A percentile compares a stretch with the other conserved stretches of the same genome.
Conservation (phyloP, 495 filamentous ascomycete genomes). For the Neurospora sp. region DNA sequence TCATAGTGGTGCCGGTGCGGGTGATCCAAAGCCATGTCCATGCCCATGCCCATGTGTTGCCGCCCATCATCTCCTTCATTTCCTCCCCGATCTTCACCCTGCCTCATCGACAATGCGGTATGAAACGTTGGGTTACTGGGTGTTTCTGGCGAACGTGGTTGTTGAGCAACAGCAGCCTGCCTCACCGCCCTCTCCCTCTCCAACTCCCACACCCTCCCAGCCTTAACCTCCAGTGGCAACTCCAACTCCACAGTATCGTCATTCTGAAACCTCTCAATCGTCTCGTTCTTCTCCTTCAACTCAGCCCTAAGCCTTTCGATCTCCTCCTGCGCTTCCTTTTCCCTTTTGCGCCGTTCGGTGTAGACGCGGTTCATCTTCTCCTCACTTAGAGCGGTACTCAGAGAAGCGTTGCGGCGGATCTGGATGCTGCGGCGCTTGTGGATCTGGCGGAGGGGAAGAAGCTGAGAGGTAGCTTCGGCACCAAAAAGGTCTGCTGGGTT, state of each 20-base stretch:
- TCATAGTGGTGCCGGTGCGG: background rate
- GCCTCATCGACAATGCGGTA: background rate
- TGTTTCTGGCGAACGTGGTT: background rate
- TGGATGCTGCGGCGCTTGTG: conserved; percentile 65
- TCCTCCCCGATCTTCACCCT: background rate
- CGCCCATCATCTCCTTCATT: background rate
- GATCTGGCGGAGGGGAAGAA: conserved; percentile 47
- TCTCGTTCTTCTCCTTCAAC: conserved; percentile 39
- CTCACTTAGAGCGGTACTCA: conserved; percentile 42
- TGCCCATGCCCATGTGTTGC: background rate
- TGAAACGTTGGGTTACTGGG: background rate
- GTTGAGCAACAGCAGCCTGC: background rate
- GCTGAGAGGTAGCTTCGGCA: conserved; percentile 20
- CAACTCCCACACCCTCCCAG: conserved; percentile 4
- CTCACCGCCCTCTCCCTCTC: background rate
- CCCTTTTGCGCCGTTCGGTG: conserved; percentile 41
- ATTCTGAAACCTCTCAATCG: conserved; percentile 33
- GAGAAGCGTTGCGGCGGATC: conserved; percentile 50
- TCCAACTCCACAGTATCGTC: conserved; percentile 37
- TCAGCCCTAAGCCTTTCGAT: conserved; percentile 42
- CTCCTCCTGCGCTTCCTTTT: conserved; percentile 28
- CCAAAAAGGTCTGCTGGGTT: conserved; percentile 13
- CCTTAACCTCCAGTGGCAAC: conserved; percentile 32
- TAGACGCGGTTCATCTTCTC: conserved; percentile 56
- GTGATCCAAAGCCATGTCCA: background rate